These are phyloP conservation scores for Aspergillus piperis DNA, from an alignment of 2,329 filamentous ascomycete genomes.

Conservation along the genomic window DNA sequence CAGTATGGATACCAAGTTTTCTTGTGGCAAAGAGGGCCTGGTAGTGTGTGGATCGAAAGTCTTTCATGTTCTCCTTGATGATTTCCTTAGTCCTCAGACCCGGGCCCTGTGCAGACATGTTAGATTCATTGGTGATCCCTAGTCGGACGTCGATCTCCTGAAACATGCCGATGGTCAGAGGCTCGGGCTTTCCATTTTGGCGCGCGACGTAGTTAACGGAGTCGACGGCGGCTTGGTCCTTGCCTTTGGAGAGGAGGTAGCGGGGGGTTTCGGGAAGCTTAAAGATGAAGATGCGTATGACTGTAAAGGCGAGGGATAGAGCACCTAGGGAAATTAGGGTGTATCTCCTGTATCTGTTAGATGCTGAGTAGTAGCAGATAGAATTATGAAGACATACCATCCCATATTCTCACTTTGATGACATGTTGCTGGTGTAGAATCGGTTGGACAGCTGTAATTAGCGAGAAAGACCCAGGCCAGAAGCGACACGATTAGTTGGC, in stretches of 20 bases:
- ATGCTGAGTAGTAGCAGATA: background rate
- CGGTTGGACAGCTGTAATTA: slow-evolving; percentile 31
- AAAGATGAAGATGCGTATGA: slow-evolving; percentile 31
- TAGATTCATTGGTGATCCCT: slow-evolving; percentile 7
- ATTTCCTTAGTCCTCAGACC: slow-evolving; percentile 28
- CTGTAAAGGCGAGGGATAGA: slow-evolving; percentile 27
- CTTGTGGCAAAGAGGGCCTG: slow-evolving; percentile 30
- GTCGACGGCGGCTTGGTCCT: slow-evolving; percentile 51
- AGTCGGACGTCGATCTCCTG: slow-evolving; percentile 30
- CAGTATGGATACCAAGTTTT: slow-evolving; percentile 31
- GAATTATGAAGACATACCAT: slow-evolving; percentile 22
- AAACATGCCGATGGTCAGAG: slow-evolving; percentile 34
- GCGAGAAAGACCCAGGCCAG: slow-evolving; percentile 33
- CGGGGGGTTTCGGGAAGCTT: slow-evolving; percentile 33
- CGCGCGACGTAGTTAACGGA: slow-evolving; percentile 46
- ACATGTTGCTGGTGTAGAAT: slow-evolving; percentile 27
- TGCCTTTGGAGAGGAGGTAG: slow-evolving; percentile 32
- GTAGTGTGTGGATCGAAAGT: slow-evolving; percentile 31
- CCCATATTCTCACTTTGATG: slow-evolving; percentile 29
- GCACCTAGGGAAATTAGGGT: slow-evolving; percentile 30
- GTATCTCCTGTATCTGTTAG: slow-evolving; percentile 22
- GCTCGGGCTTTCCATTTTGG: slow-evolving; percentile 29
- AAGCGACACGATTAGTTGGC: slow-evolving; percentile 42
- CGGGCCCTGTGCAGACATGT: background rate
- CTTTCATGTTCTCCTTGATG: slow-evolving; percentile 31